These are phyloP conservation scores for Ophiorrhiza pumila DNA, from an alignment of 257 asterid genomes.

Conservation along the genomic window DNA sequence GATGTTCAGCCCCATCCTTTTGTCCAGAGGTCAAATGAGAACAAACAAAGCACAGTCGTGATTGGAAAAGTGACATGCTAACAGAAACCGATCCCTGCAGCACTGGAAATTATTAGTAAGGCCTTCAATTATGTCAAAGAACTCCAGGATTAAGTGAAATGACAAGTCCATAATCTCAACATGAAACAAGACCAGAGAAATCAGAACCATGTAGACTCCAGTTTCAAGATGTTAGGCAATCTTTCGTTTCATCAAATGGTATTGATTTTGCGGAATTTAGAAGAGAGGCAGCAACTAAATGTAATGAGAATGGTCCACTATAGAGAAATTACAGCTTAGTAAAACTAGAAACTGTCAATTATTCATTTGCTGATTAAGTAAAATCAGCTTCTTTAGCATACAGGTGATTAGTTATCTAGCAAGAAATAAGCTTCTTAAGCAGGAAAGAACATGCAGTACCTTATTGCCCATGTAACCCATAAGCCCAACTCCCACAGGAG, in stretches of 20 bases:
- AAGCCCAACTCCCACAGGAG: slow-evolving; percentile 92
- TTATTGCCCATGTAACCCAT: slow-evolving; percentile 99
- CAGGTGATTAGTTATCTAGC: background rate
- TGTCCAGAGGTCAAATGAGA: slow-evolving; percentile 90
- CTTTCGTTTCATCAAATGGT: background rate
- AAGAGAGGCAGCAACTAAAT: background rate
- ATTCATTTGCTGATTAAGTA: background rate
- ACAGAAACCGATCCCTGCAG: slow-evolving; percentile 91
- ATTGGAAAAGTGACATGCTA: slow-evolving; percentile 82
- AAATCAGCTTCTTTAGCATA: background rate
- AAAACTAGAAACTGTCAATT: background rate
- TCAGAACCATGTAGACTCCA: background rate
- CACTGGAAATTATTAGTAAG: slow-evolving; percentile 7
- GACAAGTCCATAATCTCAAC: background rate
- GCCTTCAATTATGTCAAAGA: background rate
- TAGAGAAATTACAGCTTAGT: background rate
- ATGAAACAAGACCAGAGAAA: background rate
- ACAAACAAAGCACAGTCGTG: slow-evolving; percentile 86
- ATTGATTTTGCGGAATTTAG: background rate
- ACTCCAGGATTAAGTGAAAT: background rate
- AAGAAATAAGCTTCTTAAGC: background rate
- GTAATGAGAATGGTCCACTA: background rate
- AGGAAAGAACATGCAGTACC: slow-evolving; percentile 38
- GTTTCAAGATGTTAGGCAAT: background rate
- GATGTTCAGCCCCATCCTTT: slow-evolving; percentile 66